These are phyloP conservation scores for Cruciata laevipes DNA, from an alignment of 257 asterid species.

Conservation along the genomic window DNA sequence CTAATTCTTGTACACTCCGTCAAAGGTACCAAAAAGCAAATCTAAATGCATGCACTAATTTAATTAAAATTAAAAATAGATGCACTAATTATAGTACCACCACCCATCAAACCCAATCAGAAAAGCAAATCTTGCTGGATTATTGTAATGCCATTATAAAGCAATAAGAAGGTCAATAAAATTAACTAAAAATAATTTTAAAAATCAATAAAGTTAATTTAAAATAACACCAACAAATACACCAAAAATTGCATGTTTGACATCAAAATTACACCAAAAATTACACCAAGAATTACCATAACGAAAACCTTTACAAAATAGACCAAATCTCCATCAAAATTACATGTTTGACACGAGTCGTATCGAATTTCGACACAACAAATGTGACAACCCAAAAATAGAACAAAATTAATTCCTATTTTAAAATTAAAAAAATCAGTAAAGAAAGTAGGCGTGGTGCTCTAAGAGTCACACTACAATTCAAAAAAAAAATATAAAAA, in stretches of 20 bases:
- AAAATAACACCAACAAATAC: neutral
- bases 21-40: too few relatives aligned
- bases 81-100: too few relatives aligned
- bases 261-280: too few relatives aligned
- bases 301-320: too few relatives aligned
- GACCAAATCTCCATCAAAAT: neutral
- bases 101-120: neutral
- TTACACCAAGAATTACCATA: neutral
- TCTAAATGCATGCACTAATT: too few relatives aligned
- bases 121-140: neutral
- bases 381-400: neutral
- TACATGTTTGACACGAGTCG: neutral
- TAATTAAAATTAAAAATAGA: too few relatives aligned
- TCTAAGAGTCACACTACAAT: slow-evolving; percentile 12
- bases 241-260: too few relatives aligned
- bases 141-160: too few relatives aligned
- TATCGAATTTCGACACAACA: neutral
- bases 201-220: too few relatives aligned
- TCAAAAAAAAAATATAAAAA: neutral
- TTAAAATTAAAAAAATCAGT: neutral
- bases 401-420: neutral
- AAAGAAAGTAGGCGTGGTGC: slow-evolving; percentile 16
- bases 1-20: too few relatives aligned
- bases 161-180: neutral
- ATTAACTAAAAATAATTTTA: too few relatives aligned